Conservation (phyloP, 2,329 filamentous ascomycete genomes). For the Didymella pomorum region DNA sequence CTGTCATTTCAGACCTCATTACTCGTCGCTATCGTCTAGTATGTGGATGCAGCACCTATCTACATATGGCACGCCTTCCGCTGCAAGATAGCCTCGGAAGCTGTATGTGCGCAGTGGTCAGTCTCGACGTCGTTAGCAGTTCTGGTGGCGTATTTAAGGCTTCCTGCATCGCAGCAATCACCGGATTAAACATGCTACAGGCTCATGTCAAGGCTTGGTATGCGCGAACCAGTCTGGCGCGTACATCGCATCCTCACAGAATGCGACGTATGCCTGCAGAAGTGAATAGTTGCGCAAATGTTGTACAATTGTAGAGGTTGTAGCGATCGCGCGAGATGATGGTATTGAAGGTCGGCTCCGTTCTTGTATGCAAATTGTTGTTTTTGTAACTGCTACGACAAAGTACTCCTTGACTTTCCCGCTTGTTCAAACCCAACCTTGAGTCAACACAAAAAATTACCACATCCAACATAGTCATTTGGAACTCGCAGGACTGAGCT, state of each 20-base stretch:
- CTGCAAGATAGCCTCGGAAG: background rate
- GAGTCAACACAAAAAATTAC: background rate
- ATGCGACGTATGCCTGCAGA: background rate
- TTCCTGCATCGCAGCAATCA: background rate
- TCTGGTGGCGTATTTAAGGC: background rate
- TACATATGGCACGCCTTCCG: conserved; percentile 1
- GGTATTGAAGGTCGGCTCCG: no score
- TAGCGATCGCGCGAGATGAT: no score
- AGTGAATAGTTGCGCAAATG: background rate
- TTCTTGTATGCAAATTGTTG: no score
- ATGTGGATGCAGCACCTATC: background rate
- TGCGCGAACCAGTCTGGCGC: background rate
- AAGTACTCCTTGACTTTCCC: no score
- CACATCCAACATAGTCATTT: background rate
- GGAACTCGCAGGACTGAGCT: no score
- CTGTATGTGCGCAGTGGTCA: background rate
- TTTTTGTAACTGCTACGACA: background rate
- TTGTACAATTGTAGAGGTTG: no score
- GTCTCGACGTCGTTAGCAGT: background rate
- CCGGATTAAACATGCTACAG: background rate
- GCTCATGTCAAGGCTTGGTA: background rate
- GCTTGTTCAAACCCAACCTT: no score
- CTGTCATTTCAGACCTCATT: background rate
- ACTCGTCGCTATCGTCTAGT: background rate
- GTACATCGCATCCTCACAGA: no score